Percentiles rank a stretch among this genome's conserved stretches.
Conservation (phyloP, 805 yeast species). For the Pichia exigua region DNA sequence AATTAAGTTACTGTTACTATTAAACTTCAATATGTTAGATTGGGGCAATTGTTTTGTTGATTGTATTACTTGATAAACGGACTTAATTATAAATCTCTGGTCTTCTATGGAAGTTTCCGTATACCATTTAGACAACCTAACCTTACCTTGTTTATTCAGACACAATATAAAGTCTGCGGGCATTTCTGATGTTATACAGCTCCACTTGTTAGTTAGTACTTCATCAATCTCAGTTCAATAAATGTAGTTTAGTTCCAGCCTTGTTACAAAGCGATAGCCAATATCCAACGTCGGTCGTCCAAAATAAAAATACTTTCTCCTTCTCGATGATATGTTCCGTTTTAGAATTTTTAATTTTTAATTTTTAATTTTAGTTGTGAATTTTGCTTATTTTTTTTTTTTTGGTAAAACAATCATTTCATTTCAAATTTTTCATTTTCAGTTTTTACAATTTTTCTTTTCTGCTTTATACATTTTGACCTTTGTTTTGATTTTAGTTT, state of each 20-base stretch:
- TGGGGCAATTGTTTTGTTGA: slow-evolving; percentile 67
- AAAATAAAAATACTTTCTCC: no score
- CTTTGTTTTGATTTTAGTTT: not conserved
- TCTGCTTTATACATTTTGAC: not conserved
- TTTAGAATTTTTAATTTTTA: no score
- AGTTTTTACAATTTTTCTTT: not conserved
- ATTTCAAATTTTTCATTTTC: not conserved
- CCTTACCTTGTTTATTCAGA: slow-evolving; percentile 89
- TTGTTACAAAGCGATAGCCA: not conserved
- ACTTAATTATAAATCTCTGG: slow-evolving; percentile 41
- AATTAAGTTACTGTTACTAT: slow-evolving; percentile 54
- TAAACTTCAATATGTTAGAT: slow-evolving; percentile 34
- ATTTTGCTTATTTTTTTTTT: no score
- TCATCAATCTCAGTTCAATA: not conserved
- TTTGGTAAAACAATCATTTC: no score
- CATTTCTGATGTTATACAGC: not conserved
- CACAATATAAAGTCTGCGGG: slow-evolving; percentile 59
- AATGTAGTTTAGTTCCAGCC: not conserved
- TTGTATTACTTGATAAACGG: slow-evolving; percentile 77
- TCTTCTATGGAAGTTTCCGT: slow-evolving; percentile 32
- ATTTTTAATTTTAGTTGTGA: no score
- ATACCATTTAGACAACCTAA: slow-evolving; percentile 79
- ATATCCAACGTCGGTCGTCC: not conserved
- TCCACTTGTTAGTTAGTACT: no score
- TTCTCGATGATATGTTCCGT: no score